Base-by-base conservation (phyloP, 768 basidiomycete species). In the Russula sp. region DNA sequence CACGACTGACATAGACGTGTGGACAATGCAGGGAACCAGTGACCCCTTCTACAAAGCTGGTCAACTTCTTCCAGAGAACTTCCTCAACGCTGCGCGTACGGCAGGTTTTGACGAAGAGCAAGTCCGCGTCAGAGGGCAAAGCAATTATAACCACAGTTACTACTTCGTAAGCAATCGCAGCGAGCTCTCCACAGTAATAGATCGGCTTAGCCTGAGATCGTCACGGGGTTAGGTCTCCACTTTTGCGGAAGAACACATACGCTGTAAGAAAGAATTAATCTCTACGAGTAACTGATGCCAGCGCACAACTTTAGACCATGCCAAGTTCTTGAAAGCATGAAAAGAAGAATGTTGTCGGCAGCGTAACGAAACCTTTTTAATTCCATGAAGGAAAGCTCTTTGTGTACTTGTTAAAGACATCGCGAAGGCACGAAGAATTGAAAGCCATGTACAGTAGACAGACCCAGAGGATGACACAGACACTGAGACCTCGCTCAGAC, bases 21-120 rank as follows among this genome's bases (percentile, higher is more conserved):
- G 37, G 42, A 55, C 35, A 50, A 57, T 35, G 55, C 68, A 92
- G 91, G 91, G 91, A 34, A 87, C 85, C 34, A 81, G 74, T 13
- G 95, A 97, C 74, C 79, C 88, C 55, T 97, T 94, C 72, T 87
- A 89, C 75, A 82, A 89, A 69, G 79, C 91, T 68, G 86, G 87
- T 34, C 95, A 98, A 73, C 83, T 99, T 14, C 82, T 92, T 57
- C 97, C 96, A 0, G 91, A 96, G 69, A 88, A 88, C 72, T 95
- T 98, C 72, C 73, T 89, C 62, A 82, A 84, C 68, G 91, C 89
- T 0, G 88, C 91, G 7, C 81, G 88, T 62, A 82, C 84, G 63
- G 80, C 84, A 6, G 89, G 90, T 4, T 82, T 88, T 68, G 83
- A 85, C 63, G 85, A 89, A 68, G 77, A 81, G 18, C 85, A 90